Conservation (phyloP, 352 stramenopile species). For the Globisporangium paroecandrum region DNA sequence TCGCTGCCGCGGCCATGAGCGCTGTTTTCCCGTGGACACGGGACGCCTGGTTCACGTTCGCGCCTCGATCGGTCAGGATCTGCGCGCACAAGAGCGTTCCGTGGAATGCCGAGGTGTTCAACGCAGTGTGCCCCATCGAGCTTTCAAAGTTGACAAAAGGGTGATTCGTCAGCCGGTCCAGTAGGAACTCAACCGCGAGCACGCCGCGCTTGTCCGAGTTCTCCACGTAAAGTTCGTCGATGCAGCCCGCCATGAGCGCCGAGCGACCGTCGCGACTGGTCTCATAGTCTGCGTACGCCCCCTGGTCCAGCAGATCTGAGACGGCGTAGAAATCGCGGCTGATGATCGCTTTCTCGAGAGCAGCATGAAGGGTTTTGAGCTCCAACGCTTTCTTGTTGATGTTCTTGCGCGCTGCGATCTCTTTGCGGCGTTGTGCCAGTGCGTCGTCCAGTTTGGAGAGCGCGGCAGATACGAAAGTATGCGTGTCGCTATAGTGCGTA, state of each 20-base stretch:
- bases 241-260: conserved; percentile 48
- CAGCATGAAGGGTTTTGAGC: conserved; percentile 36
- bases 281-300: conserved; percentile 67
- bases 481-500: conserved; percentile 38
- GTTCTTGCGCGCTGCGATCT: conserved; percentile 41
- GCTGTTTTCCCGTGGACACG: conserved; percentile 34
- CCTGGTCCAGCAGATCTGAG: conserved; percentile 42
- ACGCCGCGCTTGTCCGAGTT: conserved; percentile 55
- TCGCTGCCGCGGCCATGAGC: conserved; percentile 56
- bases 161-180: conserved; percentile 46
- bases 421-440: conserved; percentile 22
- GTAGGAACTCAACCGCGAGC: conserved; percentile 51
- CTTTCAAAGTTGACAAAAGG: conserved; percentile 67
- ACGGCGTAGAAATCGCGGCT: conserved; percentile 36
- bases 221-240: conserved; percentile 52
- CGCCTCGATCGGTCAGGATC: conserved; percentile 47
- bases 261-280: conserved; percentile 37
- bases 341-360: conserved; percentile 46
- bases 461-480: conserved; percentile 25
- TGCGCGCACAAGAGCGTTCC: conserved; percentile 51
- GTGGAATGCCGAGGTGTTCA: conserved; percentile 40
- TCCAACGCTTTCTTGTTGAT: conserved; percentile 43
- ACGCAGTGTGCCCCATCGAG: conserved; percentile 39
- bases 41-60: conserved; percentile 41
- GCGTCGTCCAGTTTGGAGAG: conserved; percentile 23